Conservation (phyloP, 371 early-diverging fungal species). For the Saksenaea vasiformis region DNA sequence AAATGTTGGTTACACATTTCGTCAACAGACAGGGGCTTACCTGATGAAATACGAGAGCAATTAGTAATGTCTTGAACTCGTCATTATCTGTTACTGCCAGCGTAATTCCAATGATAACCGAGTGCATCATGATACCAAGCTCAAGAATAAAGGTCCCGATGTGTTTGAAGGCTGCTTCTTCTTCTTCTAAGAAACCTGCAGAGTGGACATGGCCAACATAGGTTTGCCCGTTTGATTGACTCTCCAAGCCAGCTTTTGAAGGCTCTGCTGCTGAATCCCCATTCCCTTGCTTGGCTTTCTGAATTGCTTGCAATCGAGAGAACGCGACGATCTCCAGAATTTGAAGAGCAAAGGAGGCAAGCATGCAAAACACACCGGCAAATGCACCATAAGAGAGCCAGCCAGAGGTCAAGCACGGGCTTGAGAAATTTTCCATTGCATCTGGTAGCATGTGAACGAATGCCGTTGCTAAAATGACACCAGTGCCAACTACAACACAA, state of each 20-base stretch:
- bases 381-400: conserved; percentile 44
- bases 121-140: conserved; percentile 83
- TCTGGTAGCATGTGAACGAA: conserved; percentile 53
- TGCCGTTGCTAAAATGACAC: conserved; percentile 49
- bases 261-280: conserved; percentile 7
- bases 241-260: conserved; percentile 6
- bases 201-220: conserved; percentile 43
- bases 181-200: conserved; percentile 40
- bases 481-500: conserved; percentile 38
- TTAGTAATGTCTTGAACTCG: conserved; percentile 68
- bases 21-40: conserved; percentile 22
- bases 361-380: conserved; percentile 49
- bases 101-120: conserved; percentile 84
- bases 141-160: conserved; percentile 72
- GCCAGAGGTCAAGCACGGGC: conserved; percentile 36
- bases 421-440: conserved; percentile 38
- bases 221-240: neutral
- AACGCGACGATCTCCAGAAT: conserved; percentile 40
- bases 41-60: conserved; percentile 91
- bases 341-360: conserved; percentile 46
- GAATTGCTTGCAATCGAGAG: conserved; percentile 20
- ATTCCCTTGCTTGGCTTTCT: conserved; percentile 2
- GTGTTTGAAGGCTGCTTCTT: conserved; percentile 26
- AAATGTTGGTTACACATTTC: neutral
- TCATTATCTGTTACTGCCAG: conserved; percentile 69